Evolutionary conservation across 257 asterid genomes (phyloP).

Genomic region (Scutellaria barbata): DNA sequence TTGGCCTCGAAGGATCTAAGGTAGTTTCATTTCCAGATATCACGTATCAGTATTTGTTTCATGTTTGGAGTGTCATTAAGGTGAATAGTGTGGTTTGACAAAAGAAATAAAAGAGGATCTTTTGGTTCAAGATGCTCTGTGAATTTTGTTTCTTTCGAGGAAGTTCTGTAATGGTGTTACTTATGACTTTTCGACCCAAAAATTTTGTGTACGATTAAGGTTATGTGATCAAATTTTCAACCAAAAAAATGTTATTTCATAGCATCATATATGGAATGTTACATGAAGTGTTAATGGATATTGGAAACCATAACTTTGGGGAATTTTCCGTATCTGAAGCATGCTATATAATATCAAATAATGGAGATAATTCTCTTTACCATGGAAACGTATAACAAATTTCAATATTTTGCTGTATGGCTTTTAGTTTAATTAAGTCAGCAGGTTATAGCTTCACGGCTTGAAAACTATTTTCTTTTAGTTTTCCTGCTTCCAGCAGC

Average conservation of each 20-base stretch:
- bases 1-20: slow-evolving; percentile 89
- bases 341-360: not conserved
- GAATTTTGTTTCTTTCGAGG: slow-evolving; percentile 8
- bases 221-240: not conserved
- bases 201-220: not conserved
- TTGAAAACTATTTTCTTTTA: not conserved
- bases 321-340: slow-evolving; percentile 10
- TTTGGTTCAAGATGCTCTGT: not conserved
- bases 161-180: not conserved
- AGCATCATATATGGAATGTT: not conserved
- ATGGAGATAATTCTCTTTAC: not conserved
- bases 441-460: not conserved
- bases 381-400: not conserved
- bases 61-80: not conserved
- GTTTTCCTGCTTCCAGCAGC: slow-evolving; percentile 7
- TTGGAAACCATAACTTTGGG: not conserved
- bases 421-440: not conserved
- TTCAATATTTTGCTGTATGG: not conserved
- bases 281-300: not conserved
- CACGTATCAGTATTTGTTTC: not conserved
- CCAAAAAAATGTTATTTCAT: not conserved
- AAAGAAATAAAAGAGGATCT: not conserved
- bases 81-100: not conserved
- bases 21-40: slow-evolving; percentile 44
- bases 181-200: not conserved